Base-by-base conservation (phyloP, 345 rosid species). In the Eucalyptus fibrosa region DNA sequence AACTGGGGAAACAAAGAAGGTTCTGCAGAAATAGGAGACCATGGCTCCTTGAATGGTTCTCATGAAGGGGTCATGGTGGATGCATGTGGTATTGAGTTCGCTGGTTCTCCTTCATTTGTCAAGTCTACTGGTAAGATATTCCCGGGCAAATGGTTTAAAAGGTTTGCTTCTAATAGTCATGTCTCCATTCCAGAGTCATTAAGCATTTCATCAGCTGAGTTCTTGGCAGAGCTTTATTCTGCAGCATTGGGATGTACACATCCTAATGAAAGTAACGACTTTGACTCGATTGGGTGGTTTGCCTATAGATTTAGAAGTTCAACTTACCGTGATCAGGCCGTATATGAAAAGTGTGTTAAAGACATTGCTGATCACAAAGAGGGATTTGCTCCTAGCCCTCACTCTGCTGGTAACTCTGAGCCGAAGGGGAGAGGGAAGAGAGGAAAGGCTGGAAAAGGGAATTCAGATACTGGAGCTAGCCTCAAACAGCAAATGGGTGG, bases 251-350 rank as follows among this genome's bases (percentile, higher is more conserved):
- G 93, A 91, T 93, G 93, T 86, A 88, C 67, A 80, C 90, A 91
- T 90, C 91, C 94, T n/a, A 91, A 87, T 44, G 93, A 91, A 91
- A 94, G 89, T 62, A 89, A 91, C 81, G 92, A 93, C 83, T 92
- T 93, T 50, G 93, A 92, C 87, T 81, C 90, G 30, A 67, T 88
- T n/a, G 97, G 94, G 88, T 94, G 97, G 98, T 95, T 97, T 93
- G 95, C 96, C 92, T 94, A 98, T 89, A 95, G 91, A 92, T 96
- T 95, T 90, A 95, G 99, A 93, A 96, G 94, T 87, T 96, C 95
- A 3, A 89, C 87, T 82, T 95, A 91, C 92, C 97, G 92, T 83
- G 98, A 96, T 67, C 96, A 95, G 90, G 93, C 91, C 85, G 91
- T 94, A 88, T 91, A 93, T 87, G 97, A 94, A 92, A 92, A 72